Base-by-base conservation (phyloP, 2,329 filamentous ascomycete genomes). In the Fusarium xyrophilum region DNA sequence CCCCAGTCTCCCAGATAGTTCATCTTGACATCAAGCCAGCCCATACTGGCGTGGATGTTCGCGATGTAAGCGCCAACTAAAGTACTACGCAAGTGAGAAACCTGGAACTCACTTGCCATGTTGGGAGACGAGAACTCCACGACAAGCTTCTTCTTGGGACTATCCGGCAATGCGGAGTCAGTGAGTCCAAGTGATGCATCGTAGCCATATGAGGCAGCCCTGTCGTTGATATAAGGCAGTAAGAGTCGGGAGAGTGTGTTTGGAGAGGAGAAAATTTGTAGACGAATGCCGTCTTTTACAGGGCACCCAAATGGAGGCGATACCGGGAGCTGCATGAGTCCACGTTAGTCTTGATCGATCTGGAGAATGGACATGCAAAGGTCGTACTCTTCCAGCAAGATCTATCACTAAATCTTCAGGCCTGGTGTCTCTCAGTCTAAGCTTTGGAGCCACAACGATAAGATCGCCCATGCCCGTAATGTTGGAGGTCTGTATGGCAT, bases 1-100 rank as follows among this genome's bases (percentile, higher is more conserved):
- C 90, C 90, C 90, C 90, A 92, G 72, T 93, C 90, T 8, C 90
- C 90, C 0, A 92, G 81, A 72, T 92, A 92, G 76, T 92, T 92
- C 81, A 92, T 86, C 28, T 86, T 83, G 30, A 87, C 77, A 3
- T 91, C 88, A 10, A 92, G 85, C 88, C 88, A 92, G 8, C 89
- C 90, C 63, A 88, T 88, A 13, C 80, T 82, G 67, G 88, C 80
- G 71, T 91, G 88, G 6, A 92, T 76, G 68, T 91, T 91, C 5
- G 88, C 81, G 28, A 92, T 77, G 74, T 90, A 91, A 3, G 87
- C 85, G 33, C 90, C 90, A 44, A 92, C 88, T 59, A 92, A 88
- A 35, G 90, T 92, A 73, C 88, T 91, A 69, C 90, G 82, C 70
- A 92, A 80, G 79, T 92, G 90, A 2, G 86, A 85, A 5, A 88